These are phyloP conservation scores for Polygonum aviculare DNA, from an alignment of 148 eudicot species.

Conservation along the genomic window DNA sequence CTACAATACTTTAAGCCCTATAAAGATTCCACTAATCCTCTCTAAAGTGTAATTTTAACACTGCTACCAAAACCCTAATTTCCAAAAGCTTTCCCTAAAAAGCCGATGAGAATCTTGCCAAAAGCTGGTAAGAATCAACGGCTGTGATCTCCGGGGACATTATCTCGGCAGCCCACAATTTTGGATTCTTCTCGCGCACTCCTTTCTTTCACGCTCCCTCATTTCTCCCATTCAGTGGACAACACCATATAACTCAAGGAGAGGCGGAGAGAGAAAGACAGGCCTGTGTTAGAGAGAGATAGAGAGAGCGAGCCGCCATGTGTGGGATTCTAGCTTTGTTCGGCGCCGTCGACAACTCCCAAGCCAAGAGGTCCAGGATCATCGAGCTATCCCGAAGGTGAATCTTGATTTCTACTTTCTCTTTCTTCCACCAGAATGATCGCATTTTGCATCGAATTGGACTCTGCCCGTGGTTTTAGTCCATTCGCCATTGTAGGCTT, in stretches of 20 bases:
- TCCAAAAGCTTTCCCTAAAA: background rate
- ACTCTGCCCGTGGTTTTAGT: background rate
- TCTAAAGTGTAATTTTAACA: too few relatives aligned
- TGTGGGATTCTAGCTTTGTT: slow-evolving; percentile 93
- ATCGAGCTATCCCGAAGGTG: slow-evolving; percentile 90
- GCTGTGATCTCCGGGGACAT: slow-evolving; percentile 3
- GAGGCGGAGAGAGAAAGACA: slow-evolving; percentile 6
- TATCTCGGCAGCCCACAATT: background rate
- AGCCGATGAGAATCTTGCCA: background rate
- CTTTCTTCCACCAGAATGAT: background rate
- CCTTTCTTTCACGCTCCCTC: background rate
- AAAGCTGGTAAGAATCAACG: slow-evolving; percentile 7
- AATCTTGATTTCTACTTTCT: background rate
- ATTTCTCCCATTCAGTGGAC: background rate
- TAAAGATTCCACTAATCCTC: too few relatives aligned
- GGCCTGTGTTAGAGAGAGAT: slow-evolving; percentile 9
- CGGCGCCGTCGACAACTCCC: slow-evolving; percentile 75
- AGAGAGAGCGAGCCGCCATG: slow-evolving; percentile 34
- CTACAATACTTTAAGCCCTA: too few relatives aligned
- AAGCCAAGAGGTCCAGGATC: slow-evolving; percentile 62
- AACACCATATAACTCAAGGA: background rate
- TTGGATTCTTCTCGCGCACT: background rate
- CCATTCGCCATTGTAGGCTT: background rate
- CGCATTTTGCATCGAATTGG: background rate
- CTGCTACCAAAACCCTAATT: background rate